These are phyloP conservation scores for Porodaedalea pini DNA, from an alignment of 1,284 basidiomycete genomes.

Conservation along the genomic window DNA sequence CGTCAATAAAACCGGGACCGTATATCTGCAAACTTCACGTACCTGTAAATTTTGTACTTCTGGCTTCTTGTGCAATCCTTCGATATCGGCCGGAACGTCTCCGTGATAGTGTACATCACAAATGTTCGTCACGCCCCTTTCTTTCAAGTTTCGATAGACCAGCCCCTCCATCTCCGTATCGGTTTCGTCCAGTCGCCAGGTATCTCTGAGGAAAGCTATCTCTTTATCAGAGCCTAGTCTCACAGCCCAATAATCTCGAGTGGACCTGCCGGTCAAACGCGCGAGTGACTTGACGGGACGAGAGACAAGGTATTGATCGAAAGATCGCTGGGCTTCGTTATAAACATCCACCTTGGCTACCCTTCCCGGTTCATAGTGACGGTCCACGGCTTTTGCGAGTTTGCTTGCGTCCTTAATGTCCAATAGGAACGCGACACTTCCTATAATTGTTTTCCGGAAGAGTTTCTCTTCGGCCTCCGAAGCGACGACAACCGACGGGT, in stretches of 20 bases:
- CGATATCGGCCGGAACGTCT: not conserved
- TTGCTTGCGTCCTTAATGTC: not conserved
- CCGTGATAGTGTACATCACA: not conserved
- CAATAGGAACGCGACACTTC: not conserved
- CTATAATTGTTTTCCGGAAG: not conserved
- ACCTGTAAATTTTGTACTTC: not conserved
- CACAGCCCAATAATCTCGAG: not conserved
- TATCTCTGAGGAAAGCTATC: conserved; percentile 27
- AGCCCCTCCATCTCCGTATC: conserved; percentile 21
- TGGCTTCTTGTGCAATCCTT: not conserved
- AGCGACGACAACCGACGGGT: not conserved
- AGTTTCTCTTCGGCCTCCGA: not conserved
- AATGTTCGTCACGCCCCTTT: not conserved
- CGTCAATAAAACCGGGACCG: no score
- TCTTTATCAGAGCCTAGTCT: not conserved
- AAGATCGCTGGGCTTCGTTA: not conserved
- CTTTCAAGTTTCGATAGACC: conserved; percentile 8
- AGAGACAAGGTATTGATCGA: conserved; percentile 1
- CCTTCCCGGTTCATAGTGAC: not conserved
- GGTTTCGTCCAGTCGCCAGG: conserved; percentile 22
- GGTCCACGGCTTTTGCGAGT: not conserved
- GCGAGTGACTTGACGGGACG: not conserved
- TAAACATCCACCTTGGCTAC: not conserved
- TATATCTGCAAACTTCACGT: not conserved
- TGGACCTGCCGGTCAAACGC: not conserved